Conservation (phyloP, 768 basidiomycete genomes). For the Cubamyces lactineus region DNA sequence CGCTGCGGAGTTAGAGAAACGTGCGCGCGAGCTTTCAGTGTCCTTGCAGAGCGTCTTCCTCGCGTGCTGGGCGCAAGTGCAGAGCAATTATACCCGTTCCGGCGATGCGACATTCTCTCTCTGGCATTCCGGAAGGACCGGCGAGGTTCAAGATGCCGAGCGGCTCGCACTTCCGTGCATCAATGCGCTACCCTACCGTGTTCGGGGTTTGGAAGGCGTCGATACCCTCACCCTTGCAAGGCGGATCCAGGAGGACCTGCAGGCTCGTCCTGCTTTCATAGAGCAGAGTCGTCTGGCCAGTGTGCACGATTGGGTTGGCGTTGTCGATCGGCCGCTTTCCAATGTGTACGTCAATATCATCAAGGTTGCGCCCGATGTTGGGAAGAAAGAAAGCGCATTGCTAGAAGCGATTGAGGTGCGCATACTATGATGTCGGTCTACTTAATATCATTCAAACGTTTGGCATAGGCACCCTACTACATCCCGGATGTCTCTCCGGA, state of each 20-base stretch:
- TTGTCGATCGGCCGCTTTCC: slow-evolving; percentile 37
- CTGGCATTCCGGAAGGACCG: slow-evolving; percentile 50
- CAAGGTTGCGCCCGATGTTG: slow-evolving; percentile 37
- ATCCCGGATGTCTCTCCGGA: slow-evolving; percentile 32
- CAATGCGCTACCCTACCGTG: slow-evolving; percentile 46
- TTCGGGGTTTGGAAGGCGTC: slow-evolving; percentile 25
- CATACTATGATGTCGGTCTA: background rate
- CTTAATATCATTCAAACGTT: background rate
- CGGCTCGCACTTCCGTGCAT: slow-evolving; percentile 48
- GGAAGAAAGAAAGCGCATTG: slow-evolving; percentile 19
- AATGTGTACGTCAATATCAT: slow-evolving; percentile 52
- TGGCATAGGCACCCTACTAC: slow-evolving; percentile 39
- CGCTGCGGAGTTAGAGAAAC: slow-evolving; percentile 47
- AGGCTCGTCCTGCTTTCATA: slow-evolving; percentile 41
- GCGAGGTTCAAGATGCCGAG: slow-evolving; percentile 32
- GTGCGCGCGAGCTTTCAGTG: slow-evolving; percentile 42
- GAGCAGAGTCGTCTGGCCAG: slow-evolving; percentile 44
- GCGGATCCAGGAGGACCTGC: slow-evolving; percentile 41
- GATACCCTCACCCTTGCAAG: slow-evolving; percentile 36
- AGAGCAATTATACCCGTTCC: slow-evolving; percentile 36
- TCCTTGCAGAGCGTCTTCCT: slow-evolving; percentile 46
- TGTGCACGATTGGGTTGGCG: slow-evolving; percentile 43
- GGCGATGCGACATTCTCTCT: slow-evolving; percentile 44
- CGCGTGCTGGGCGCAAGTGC: slow-evolving; percentile 47
- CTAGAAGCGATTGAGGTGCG: slow-evolving; percentile 42